These are phyloP conservation scores for Trichothecium sympodiale DNA, from an alignment of 2,329 filamentous ascomycete genomes.

Conservation along the genomic window DNA sequence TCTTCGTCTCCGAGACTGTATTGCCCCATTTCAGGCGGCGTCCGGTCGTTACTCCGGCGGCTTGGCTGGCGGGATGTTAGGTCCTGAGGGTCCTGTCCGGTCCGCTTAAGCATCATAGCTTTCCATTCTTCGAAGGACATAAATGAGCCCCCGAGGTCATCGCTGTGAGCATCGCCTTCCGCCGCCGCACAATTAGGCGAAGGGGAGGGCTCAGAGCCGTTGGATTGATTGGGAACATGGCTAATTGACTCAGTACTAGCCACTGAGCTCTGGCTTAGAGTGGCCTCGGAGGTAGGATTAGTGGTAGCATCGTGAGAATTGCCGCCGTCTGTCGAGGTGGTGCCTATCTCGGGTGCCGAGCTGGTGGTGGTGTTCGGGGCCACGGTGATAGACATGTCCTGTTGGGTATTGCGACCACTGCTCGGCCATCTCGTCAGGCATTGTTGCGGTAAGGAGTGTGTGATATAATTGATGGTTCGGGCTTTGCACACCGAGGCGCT, in stretches of 20 bases:
- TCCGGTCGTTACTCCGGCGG: constrained; percentile 24
- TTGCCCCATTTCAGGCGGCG: constrained; percentile 54
- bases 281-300: background rate
- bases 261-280: background rate
- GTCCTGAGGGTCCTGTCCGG: constrained; percentile 61
- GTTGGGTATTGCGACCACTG: constrained; percentile 8
- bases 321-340: background rate
- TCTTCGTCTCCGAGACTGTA: constrained; percentile 78
- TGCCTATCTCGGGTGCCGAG: background rate
- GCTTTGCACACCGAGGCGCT: constrained; percentile 30
- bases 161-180: background rate
- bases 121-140: constrained; percentile 99
- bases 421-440: constrained; percentile 57
- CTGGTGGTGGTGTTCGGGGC: background rate
- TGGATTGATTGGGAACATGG: background rate
- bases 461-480: constrained; percentile 72
- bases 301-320: constrained; percentile 2
- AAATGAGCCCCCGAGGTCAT: constrained; percentile 34
- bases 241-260: background rate
- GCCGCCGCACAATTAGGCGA: constrained; percentile 1
- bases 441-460: constrained; percentile 64
- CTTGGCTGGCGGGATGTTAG: constrained; percentile 44
- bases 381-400: background rate
- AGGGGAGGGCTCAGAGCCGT: too few species aligned
- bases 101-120: constrained; percentile 77